Evolutionary conservation across 2,329 filamentous ascomycete species (phyloP), one percentile per base, ranked within the genome.

Genomic region (Botrytis paeoniae): DNA sequence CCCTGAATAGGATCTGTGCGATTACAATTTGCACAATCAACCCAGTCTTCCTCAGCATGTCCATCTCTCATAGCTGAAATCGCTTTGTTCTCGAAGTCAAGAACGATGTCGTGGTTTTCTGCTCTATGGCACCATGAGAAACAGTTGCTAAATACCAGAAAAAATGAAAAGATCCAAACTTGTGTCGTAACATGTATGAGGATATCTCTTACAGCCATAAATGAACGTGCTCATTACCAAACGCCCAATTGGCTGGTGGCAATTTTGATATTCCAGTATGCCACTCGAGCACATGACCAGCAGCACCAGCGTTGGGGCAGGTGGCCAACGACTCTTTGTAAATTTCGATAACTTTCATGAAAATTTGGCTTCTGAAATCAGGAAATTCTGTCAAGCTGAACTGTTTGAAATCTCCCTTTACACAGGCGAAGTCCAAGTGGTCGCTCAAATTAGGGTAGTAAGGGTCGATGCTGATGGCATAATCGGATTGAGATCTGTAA

Each of bases 391-490:
- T 35, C 16, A 71, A 39, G 29, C 37, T 65, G 37, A 71, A 59
- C 3, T 45, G 9, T 45, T 59, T 45, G 29, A 29, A 59, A 57
- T 22, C 37, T 5, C 43, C 61, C 35, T 45, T 65, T 20, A 12
- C 60, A 37, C 60, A 71, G 22, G 61, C 48, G 62, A 39, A 65
- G 32, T 45, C 61, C 39, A 71, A 48, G 32, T 65, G 60, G 9
- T 43, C 69, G 43, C 69, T 71, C 48, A 57, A 10, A 18, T 37
- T 32, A 4, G 35, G 69, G 45, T 43, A 57, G 16, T 18, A 43
- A 20, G 35, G 16, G 35, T 57, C 22, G 41, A 60, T 37, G 69
- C 0, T 5, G 25, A 14, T 10, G 20, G 10, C 32, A 64, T 20
- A 12, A 45, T 54, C n/a, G 60, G 60, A 29, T 54, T 41, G 45